These are phyloP conservation scores for Colletotrichum melonis DNA, from an alignment of 2,329 filamentous ascomycete species.

Conservation along the genomic window DNA sequence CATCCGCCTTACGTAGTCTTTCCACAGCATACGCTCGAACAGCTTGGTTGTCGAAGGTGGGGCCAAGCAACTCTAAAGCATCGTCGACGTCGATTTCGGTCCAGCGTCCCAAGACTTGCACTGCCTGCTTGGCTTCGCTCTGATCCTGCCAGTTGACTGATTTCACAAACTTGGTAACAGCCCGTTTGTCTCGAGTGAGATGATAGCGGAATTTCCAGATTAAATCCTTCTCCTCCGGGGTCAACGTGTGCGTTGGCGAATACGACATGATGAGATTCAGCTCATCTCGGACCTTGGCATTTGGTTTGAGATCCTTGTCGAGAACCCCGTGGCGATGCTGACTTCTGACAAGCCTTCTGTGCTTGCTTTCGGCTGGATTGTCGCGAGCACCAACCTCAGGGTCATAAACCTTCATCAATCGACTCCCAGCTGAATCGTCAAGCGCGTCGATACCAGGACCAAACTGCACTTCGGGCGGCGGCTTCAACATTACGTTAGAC, in stretches of 20 bases:
- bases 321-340: constrained; percentile 91
- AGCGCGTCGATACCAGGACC: constrained; percentile 88
- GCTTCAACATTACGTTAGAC: constrained; percentile 78
- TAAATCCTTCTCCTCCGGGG: constrained; percentile 91
- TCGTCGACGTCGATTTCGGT: constrained; percentile 97
- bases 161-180: constrained; percentile 97
- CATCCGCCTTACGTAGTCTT: constrained; percentile 89
- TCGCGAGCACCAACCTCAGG: constrained; percentile 90
- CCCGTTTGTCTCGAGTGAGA: constrained; percentile 89
- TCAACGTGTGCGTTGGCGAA: constrained; percentile 89
- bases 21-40: constrained; percentile 96
- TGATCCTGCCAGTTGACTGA: constrained; percentile 94
- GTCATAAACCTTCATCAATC: constrained; percentile 89
- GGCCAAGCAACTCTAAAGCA: constrained; percentile 91
- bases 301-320: constrained; percentile 95
- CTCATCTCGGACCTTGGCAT: constrained; percentile 94
- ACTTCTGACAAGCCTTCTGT: constrained; percentile 89
- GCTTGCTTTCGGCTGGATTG: constrained; percentile 96
- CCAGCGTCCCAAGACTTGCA: constrained; percentile 92
- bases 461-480: constrained; percentile 87
- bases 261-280: constrained; percentile 92
- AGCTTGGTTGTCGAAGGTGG: constrained; percentile 87
- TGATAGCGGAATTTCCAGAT: constrained; percentile 99
- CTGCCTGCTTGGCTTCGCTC: constrained; percentile 87
- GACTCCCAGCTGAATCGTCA: constrained; percentile 64